Conservation (phyloP, 345 rosid species). For the Raphanus sativus region DNA sequence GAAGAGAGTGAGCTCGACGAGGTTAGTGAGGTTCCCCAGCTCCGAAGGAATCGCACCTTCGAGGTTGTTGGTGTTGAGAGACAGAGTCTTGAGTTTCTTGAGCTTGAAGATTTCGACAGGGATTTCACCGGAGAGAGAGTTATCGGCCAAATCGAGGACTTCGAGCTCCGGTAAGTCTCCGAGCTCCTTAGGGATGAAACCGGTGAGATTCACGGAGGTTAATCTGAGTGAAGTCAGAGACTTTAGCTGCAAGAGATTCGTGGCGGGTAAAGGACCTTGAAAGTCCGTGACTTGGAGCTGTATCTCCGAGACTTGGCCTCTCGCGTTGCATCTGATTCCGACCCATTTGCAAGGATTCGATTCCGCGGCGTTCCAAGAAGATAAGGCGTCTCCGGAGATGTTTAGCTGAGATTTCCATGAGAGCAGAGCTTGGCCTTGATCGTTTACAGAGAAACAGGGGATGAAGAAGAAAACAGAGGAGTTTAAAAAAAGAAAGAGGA, state of each 20-base stretch:
- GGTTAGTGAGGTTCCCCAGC: conserved; percentile 61
- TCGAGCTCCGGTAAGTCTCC: conserved; percentile 59
- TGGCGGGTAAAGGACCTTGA: conserved; percentile 66
- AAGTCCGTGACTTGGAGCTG: conserved; percentile 56
- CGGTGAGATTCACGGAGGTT: conserved; percentile 74
- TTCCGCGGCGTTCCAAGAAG: conserved; percentile 62
- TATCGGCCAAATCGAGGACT: conserved; percentile 68
- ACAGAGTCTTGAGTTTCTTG: conserved; percentile 53
- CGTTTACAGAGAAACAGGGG: conserved; percentile 60
- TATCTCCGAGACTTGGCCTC: conserved; percentile 58
- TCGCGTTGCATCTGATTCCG: conserved; percentile 67
- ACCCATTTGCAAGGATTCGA: conserved; percentile 71
- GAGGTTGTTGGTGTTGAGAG: conserved; percentile 69
- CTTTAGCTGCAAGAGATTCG: conserved; percentile 57
- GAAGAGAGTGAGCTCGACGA: conserved; percentile 61
- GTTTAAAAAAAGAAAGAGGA: conserved; percentile 47
- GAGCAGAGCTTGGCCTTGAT: conserved; percentile 67
- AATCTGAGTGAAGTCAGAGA: conserved; percentile 58
- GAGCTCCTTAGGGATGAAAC: conserved; percentile 62
- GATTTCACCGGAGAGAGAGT: conserved; percentile 70
- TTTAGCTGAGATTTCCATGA: conserved; percentile 73
- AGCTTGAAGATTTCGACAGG: conserved; percentile 69
- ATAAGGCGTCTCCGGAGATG: conserved; percentile 49
- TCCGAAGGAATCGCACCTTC: conserved; percentile 76
- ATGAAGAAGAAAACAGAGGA: conserved; percentile 45